Percentiles rank a stretch among this genome's conserved stretches.
Evolutionary conservation across 208 protist species (phyloP).

Genomic region (Wallacemonas sp.): DNA sequence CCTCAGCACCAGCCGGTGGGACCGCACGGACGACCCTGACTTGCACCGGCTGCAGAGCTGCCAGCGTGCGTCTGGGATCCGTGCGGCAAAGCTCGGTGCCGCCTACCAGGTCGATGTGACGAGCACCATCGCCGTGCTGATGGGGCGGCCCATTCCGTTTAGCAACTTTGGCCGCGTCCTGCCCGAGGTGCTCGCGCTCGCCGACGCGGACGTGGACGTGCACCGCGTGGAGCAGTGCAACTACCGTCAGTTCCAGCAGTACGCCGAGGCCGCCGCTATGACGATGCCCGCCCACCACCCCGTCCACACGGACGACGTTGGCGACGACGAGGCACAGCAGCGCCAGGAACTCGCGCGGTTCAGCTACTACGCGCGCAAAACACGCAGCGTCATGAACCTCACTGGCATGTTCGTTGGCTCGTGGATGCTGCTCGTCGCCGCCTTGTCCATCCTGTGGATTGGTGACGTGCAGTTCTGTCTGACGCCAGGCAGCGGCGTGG

Average conservation of each 20-base stretch:
- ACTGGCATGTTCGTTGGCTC: conserved; percentile 53
- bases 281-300: conserved; percentile 22
- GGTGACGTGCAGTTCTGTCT: conserved; percentile 26
- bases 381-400: conserved; percentile 49
- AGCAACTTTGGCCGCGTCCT: conserved; percentile 94
- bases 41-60: conserved; percentile 40
- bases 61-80: conserved; percentile 32
- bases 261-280: conserved; percentile 38
- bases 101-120: conserved; percentile 96
- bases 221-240: conserved; percentile 54
- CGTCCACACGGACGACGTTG: conserved; percentile 8
- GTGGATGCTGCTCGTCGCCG: conserved; percentile 37
- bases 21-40: conserved; percentile 27
- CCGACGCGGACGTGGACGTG: conserved; percentile 41
- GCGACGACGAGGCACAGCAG: conserved; percentile 2
- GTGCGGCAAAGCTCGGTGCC: conserved; percentile 37
- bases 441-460: conserved; percentile 45
- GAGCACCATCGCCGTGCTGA: conserved; percentile 87
- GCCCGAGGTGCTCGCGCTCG: conserved; percentile 70
- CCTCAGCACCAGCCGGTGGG: not conserved
- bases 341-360: conserved; percentile 42
- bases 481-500: conserved; percentile 9
- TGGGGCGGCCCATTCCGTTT: conserved; percentile 96
- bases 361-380: conserved; percentile 50
- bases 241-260: conserved; percentile 43